Evolutionary conservation across 2,329 filamentous ascomycete genomes (phyloP), one percentile per base, ranked within the genome.

Genomic region (Penicillium sp.): DNA sequence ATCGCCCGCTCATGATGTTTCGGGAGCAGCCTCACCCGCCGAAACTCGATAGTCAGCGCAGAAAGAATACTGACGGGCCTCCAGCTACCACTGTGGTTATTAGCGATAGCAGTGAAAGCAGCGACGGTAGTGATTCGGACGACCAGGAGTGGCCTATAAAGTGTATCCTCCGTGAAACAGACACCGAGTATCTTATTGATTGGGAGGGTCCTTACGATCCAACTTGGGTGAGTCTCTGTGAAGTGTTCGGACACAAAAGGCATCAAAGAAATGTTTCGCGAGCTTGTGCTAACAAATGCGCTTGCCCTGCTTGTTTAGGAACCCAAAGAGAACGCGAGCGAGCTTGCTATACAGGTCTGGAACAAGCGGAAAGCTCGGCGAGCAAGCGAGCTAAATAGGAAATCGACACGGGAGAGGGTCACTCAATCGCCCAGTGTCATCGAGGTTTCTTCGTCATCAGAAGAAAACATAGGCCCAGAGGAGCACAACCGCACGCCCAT

Each of bases 121-220:
- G 34, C 31, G 40, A 52, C 27, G 34, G 50, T 25, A 46, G 48
- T 39, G 41, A 46, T 13, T 38, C 67, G 46, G 63, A 52, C n/a
- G 68, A 70, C 43, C 65, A 69, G 57, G 70, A 75, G 63, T 74
- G 64, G 59, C 66, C 65, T 53, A 73, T 74, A 41, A 72, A 72
- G 51, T 66, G 65, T 57, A 75, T 75, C 47, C 65, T 75, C 55
- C 69, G 70, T 60, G 73, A 76, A 62, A 67, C 66, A 33, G 55
- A 65, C 44, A 62, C 64, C 19, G 64, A 72, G 48, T 76, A 75
- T 62, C 64, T 76, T 29, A 72, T 76, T 58, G 73, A 74, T 34
- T 75, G 73, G 74, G 69, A 72, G 54, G 73, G 70, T 9, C 61
- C 65, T 29, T 76, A 68, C 61, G 63, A 68, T 33, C 72, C 74